Evolutionary conservation across 805 yeast species (phyloP).

Genomic region (Metschnikowia borealis): DNA sequence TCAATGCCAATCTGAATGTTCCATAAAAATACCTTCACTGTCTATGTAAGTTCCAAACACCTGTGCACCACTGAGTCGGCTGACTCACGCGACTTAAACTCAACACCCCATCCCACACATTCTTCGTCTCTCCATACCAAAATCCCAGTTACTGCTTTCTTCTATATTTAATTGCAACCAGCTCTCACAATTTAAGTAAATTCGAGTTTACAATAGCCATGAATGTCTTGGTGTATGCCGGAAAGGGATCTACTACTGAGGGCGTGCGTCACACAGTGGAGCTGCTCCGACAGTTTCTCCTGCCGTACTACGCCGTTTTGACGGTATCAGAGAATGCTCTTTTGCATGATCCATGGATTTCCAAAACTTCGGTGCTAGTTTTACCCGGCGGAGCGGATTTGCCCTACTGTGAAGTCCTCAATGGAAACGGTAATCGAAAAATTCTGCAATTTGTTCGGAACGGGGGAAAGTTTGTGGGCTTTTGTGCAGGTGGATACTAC

Average conservation of each 20-base stretch:
- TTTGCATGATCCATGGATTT: conserved; percentile 75
- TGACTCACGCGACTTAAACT: conserved; percentile 1
- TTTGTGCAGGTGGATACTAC: conserved; percentile 95
- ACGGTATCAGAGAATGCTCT: conserved; percentile 62
- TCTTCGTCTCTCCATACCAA: neutral
- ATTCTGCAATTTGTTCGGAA: conserved; percentile 61
- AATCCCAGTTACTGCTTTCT: too few species aligned
- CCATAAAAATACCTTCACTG: too few species aligned
- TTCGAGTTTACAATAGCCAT: conserved; percentile 1
- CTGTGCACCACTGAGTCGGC: neutral
- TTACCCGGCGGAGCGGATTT: conserved; percentile 97
- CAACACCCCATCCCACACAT: neutral
- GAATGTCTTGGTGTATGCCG: conserved; percentile 23
- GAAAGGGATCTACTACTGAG: conserved; percentile 81
- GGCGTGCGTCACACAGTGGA: conserved; percentile 82
- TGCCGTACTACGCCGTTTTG: conserved; percentile 86
- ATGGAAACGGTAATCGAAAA: conserved; percentile 61
- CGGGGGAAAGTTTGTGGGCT: conserved; percentile 84
- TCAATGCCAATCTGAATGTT: too few species aligned
- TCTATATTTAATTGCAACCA: too few species aligned
- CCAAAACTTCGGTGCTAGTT: conserved; percentile 73
- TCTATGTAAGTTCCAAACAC: neutral
- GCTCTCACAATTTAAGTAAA: too few species aligned
- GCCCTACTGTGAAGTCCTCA: conserved; percentile 71
- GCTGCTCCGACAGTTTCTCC: conserved; percentile 65